A percentile compares a stretch with the other conserved stretches of the same genome.
Evolutionary conservation across 1,284 basidiomycete species (phyloP).

Genomic region (Ustilago shanxiensis): DNA sequence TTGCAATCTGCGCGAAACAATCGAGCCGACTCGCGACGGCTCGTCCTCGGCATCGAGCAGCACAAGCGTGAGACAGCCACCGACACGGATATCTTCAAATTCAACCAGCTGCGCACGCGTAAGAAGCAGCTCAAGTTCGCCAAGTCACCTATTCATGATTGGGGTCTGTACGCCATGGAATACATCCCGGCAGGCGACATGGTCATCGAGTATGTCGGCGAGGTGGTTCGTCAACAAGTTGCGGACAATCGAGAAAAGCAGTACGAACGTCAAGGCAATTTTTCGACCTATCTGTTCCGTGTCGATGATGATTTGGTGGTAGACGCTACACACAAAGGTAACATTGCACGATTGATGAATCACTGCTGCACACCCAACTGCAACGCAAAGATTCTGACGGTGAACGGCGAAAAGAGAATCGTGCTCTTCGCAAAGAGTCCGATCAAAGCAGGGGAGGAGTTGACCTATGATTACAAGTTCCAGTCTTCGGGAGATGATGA

Average conservation of each 20-base stretch:
- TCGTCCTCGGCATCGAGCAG: conserved; percentile 93
- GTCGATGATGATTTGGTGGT: conserved; percentile 75
- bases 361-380: conserved; percentile 98
- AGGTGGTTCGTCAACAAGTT: conserved; percentile 93
- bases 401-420: conserved; percentile 98
- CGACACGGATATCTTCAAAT: conserved; percentile 81
- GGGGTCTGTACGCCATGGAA: conserved; percentile 79
- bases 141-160: conserved; percentile 95
- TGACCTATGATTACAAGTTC: conserved; percentile 71
- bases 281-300: conserved; percentile 69
- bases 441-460: conserved; percentile 79
- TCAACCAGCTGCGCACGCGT: conserved; percentile 96
- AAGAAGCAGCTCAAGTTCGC: conserved; percentile 98
- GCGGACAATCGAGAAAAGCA: conserved; percentile 96
- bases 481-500: conserved; percentile 66
- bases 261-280: conserved; percentile 77
- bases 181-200: conserved; percentile 93
- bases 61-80: conserved; percentile 78
- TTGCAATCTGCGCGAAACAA: conserved; percentile 88
- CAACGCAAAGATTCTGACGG: conserved; percentile 97
- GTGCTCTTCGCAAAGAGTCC: conserved; percentile 95
- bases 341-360: conserved; percentile 76
- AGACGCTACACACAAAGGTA: conserved; percentile 98
- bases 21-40: conserved; percentile 91
- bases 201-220: conserved; percentile 99